Base-by-base conservation (phyloP, 1,284 basidiomycete species). In the Ganoderma multipileum region DNA sequence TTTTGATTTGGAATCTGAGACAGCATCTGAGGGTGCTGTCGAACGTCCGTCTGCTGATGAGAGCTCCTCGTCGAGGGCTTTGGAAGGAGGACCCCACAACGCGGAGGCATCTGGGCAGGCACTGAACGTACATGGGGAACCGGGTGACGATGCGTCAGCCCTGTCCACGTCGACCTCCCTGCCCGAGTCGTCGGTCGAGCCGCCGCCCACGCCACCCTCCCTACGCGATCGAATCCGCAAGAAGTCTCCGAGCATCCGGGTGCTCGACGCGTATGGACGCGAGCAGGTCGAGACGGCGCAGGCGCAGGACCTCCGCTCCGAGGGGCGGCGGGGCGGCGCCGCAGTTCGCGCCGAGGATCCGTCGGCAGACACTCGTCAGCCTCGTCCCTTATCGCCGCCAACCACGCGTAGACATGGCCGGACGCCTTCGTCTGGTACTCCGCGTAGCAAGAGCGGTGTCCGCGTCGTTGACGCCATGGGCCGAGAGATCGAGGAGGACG, bases 391-490 rank as follows among this genome's bases (percentile, higher is more conserved):
- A 28, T 44, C 59, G 8, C 38, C 60, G 18, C 30, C 58, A 18
- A 82, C 81, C 5, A 79, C 81, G 42, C 79, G 79, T 14, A 83
- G 72, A 23, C 59, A 67, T 55, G 33, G 47, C 28, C 63, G 57
- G 16, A 12, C 61, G 18, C 38, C 61, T 62, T n/a, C 76, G 59
- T 64, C 71, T 61, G 42, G 74, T 38, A 83, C 81, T 6, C 79
- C 81, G 41, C 79, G 79, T 16, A 83, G 70, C 64, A 83, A 77
- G 73, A 86, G 83, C 72, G 73, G 78, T 28, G 82, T 91, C 50
- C 85, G 89, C 54, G 81, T 92, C 55, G 84, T 91, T 41, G 91
- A 93, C 75, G 88, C 89, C 1, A 88, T 91, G 86, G 91, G 90
- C 12, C 84, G 82, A 66, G 87, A 88, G 71, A 81, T 91, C 36